Evolutionary conservation across 306 rosid species (phyloP).

Genomic region (Dryas drummondii): DNA sequence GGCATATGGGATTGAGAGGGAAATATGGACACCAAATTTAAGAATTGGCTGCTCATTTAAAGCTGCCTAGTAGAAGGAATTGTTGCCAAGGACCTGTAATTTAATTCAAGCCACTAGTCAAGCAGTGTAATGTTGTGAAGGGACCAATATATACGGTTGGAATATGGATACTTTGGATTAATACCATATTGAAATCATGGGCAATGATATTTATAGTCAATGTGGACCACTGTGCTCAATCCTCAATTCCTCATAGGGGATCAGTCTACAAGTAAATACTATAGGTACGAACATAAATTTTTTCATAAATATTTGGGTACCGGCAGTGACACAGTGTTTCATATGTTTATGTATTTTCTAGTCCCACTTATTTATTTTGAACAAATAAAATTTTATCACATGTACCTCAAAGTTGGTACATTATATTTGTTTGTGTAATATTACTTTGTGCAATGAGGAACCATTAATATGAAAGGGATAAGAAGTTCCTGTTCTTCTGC

Average conservation of each 20-base stretch:
- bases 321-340: too few species aligned
- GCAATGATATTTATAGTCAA: neutral
- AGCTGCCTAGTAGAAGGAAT: neutral
- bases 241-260: neutral
- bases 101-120: neutral
- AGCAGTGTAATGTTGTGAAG: slow-evolving; percentile 19
- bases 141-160: slow-evolving; percentile 11
- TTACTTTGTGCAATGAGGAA: too few species aligned
- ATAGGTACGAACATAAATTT: neutral
- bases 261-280: neutral
- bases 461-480: too few species aligned
- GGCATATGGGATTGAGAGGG: neutral
- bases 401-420: too few species aligned
- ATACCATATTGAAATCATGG: slow-evolving; percentile 4
- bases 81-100: neutral
- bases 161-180: slow-evolving; percentile 10
- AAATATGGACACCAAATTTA: neutral
- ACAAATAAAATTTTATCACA: too few species aligned
- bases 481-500: too few species aligned
- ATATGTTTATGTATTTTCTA: too few species aligned
- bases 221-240: neutral
- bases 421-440: too few species aligned
- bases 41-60: neutral
- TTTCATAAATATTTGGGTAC: neutral
- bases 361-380: too few species aligned